Percentiles rank a stretch among this genome's conserved stretches.
These are phyloP conservation scores for Trichophyton equinum DNA, from an alignment of 2,329 filamentous ascomycete species.

Conservation along the genomic window DNA sequence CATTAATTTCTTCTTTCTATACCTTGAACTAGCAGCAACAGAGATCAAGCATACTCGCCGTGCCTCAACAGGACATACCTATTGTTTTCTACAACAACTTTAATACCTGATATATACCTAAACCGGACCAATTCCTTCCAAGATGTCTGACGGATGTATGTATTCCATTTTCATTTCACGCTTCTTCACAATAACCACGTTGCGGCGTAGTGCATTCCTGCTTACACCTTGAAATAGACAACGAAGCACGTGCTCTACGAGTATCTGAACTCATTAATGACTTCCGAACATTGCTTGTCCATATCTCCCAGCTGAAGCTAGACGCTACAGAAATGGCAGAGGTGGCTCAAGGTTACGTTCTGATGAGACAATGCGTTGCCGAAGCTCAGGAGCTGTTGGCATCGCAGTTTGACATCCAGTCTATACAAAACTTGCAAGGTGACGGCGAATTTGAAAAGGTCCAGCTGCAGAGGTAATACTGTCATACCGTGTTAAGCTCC, in stretches of 20 bases:
- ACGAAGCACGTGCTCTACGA: constrained; percentile 50
- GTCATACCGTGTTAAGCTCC: background rate
- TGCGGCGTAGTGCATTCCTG: background rate
- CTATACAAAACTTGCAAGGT: constrained; percentile 29
- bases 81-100: background rate
- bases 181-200: background rate
- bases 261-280: constrained; percentile 53
- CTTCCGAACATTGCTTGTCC: constrained; percentile 48
- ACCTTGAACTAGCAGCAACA: background rate
- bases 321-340: constrained; percentile 43
- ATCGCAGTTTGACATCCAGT: constrained; percentile 39
- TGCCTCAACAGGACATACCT: background rate
- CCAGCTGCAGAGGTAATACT: constrained; percentile 43
- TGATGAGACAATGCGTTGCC: constrained; percentile 43
- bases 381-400: constrained; percentile 45
- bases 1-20: background rate
- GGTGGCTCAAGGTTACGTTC: constrained; percentile 46
- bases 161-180: background rate
- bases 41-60: background rate
- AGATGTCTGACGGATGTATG: constrained; percentile 48
- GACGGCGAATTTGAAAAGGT: constrained; percentile 44
- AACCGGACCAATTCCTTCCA: constrained; percentile 7
- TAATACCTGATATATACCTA: constrained; percentile 4
- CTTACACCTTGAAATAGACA: constrained; percentile 36
- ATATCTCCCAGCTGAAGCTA: constrained; percentile 44